Base-by-base conservation (phyloP, 225 moss, liverwort and hornwort genomes). In the Climacium dendroides region DNA sequence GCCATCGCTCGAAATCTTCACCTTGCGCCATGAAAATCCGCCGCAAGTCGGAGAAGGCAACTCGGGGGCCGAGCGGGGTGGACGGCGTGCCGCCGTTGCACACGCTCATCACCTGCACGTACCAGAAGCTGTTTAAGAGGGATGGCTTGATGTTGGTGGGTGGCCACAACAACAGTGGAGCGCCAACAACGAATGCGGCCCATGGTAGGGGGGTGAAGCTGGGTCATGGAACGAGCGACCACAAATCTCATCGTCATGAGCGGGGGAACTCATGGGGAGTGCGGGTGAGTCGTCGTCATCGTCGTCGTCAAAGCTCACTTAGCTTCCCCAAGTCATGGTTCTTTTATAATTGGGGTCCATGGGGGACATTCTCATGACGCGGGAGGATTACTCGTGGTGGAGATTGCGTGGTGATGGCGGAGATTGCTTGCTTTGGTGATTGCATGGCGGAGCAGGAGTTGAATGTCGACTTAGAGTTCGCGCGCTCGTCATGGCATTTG, bases 61-160 rank as follows among this genome's bases (percentile, higher is more conserved):
- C 62, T 55, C 78, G 55, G 57, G 83, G 30, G 59, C 16, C 53
- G 41, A 57, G 52, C 41, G 62, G 47, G 45, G 70, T 78, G 52
- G 92, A 89, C 30, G 92, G 90, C 19, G 89, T 90, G 85, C 85
- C 90, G 74, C 92, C 92, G 85, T 85, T 87, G 89, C 92, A 92
- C 48, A 82, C 92, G 74, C 92, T 92, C 87, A 90, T 92, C 90
- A 92, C 92, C 89, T 92, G 92, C 89, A 92, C 92, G 89, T 92
- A 92, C 92, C 92, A 92, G 92, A 92, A 92, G 92, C 90, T 90
- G 74, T 92, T 92, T 74, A 92, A 92, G 92, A 85, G 79, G 79
- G 92, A 87, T 69, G 86, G 62, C 32, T 83, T 77, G 8, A 39
- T 50, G 83, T 53, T 88, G 55, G 57, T 41, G 48, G 87, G 80